Evolutionary conservation across 2,329 filamentous ascomycete species (phyloP).

Genomic region (Apiospora kogelbergensis): DNA sequence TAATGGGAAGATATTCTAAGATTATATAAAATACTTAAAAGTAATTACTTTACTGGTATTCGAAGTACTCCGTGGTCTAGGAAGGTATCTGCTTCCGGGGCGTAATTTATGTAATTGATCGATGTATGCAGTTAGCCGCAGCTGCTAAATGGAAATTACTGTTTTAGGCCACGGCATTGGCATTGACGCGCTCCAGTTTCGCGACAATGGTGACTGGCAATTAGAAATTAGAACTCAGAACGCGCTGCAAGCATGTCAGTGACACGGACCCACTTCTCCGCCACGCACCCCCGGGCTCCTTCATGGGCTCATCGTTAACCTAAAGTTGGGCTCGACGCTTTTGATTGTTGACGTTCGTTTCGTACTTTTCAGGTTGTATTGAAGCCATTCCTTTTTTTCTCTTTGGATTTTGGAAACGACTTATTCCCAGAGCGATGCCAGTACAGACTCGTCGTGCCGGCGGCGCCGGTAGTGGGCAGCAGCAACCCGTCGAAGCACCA

Average conservation of each 20-base stretch:
- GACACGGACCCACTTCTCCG: neutral
- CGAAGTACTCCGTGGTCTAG: too few species aligned
- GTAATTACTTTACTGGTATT: too few species aligned
- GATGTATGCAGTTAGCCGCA: neutral
- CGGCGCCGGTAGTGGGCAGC: neutral
- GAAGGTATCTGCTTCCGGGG: too few species aligned
- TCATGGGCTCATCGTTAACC: neutral
- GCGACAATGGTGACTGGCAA: neutral
- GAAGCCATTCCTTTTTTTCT: neutral
- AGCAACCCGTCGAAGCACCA: neutral
- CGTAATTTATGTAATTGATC: neutral
- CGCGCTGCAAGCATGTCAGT: neutral
- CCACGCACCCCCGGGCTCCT: neutral
- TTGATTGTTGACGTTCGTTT: neutral
- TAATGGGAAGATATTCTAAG: too few species aligned
- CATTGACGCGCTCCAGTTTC: neutral
- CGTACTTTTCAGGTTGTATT: neutral
- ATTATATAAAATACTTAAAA: too few species aligned
- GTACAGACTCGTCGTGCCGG: neutral
- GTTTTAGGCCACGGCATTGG: neutral
- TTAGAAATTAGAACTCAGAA: too few species aligned
- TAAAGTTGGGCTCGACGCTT: neutral
- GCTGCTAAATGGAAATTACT: neutral
- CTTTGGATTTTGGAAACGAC: neutral
- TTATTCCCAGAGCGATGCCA: neutral